phyloP scores from a whole-genome alignment of 1,284 basidiomycete genomes.

The Apiotrichum siamense region DNA sequence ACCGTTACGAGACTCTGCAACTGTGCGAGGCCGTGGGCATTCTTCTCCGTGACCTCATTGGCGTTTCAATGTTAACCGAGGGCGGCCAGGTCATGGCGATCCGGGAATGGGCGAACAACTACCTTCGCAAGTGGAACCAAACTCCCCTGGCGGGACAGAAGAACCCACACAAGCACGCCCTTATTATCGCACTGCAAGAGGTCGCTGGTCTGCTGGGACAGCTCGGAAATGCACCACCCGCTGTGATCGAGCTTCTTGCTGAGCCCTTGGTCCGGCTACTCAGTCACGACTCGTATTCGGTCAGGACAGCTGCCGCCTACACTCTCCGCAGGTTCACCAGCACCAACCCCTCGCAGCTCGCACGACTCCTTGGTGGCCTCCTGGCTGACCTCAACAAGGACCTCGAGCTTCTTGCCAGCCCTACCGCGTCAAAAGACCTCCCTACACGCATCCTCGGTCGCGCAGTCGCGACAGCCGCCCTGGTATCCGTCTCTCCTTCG shows the following conservation, averaged over 20 bases:
- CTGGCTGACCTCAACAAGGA: conserved; percentile 71
- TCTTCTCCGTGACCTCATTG: conserved; percentile 77
- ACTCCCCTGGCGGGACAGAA: conserved; percentile 79
- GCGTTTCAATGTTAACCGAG: conserved; percentile 80
- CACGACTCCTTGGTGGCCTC: conserved; percentile 73
- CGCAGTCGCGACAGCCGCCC: conserved; percentile 77
- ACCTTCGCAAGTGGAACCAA: conserved; percentile 79
- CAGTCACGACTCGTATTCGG: conserved; percentile 77
- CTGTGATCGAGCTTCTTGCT: conserved; percentile 79
- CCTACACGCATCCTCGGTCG: conserved; percentile 72
- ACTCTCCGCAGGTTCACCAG: conserved; percentile 83
- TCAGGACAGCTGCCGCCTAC: conserved; percentile 80
- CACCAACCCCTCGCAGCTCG: conserved; percentile 75
- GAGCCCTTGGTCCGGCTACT: conserved; percentile 82
- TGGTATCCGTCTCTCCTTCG: conserved; percentile 77
- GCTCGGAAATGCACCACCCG: conserved; percentile 83
- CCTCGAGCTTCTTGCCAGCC: conserved; percentile 52
- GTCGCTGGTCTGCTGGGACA: conserved; percentile 78
- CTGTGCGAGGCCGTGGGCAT: conserved; percentile 68
- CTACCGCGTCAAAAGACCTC: conserved; percentile 67
- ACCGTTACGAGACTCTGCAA: conserved; percentile 68
- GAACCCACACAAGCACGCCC: conserved; percentile 63
- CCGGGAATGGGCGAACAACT: conserved; percentile 71
- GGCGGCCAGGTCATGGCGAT: conserved; percentile 89
- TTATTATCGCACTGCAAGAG: conserved; percentile 75